Evolutionary conservation across 1,284 basidiomycete genomes (phyloP), one percentile per base, ranked within the genome.

Genomic region (Trichosporon faecale): DNA sequence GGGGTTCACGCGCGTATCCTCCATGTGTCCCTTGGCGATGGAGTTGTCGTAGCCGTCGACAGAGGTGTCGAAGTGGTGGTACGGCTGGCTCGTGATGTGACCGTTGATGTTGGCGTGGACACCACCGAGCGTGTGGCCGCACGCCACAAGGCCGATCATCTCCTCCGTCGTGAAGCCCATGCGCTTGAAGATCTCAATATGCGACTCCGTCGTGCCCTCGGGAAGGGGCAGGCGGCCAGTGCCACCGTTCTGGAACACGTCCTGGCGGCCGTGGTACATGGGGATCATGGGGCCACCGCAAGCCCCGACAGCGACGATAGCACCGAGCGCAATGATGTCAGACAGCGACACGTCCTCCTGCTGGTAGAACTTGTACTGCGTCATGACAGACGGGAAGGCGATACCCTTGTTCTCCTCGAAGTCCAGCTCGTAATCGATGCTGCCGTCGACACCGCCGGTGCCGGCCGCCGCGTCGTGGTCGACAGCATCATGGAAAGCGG

Each of bases 41-140:
- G 14, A 16, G 61, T 73, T 75, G 68, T 75, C 74, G 52, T 68
- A 75, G 1, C 12, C 63, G 0, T 64, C 60, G 18, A 66, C 33
- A 0, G 68, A 66, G 11, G 57, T 65, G 37, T 73, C 72, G 27
- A 75, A 73, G 29, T 60, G 27, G 14, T 40, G 37, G 49, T 68
- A 33, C 3, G 66, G 23, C 2, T 52, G 31, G 6, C 11, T 33
- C 8, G 73, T 74, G 63, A 74, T 64, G 2, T 61, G 33, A 0
- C 69, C 68, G 66, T 71, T 71, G 67, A 65, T 31, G n/a, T 40
- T 29, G 18, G 52, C 57, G 57, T 75, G 72, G 5, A 75, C 72
- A 5, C 72, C 74, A 14, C 74, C 74, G 7, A 75, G 65, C 9
- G 70, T 73, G 57, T 75, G 74, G 0, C 74, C 72, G 33, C 74